These are phyloP conservation scores for Globisporangium alternatum DNA, from an alignment of 352 stramenopile species.

Conservation along the genomic window DNA sequence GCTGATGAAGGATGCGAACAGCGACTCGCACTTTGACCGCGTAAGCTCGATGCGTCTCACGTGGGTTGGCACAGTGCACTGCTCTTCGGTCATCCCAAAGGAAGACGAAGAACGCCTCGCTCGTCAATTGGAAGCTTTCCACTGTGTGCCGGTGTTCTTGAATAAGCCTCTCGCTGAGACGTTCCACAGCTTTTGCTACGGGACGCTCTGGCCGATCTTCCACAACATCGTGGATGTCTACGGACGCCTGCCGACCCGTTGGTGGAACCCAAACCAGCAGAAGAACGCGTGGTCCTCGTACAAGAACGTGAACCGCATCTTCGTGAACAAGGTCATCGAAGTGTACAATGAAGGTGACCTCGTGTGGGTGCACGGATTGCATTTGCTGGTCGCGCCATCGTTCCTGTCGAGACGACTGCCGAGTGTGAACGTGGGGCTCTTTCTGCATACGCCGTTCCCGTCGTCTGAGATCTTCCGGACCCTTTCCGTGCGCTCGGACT, in stretches of 20 bases:
- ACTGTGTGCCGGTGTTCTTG: constrained; percentile 97
- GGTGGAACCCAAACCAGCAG: constrained; percentile 82
- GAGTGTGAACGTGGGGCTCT: constrained; percentile 95
- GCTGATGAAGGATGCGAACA: constrained; percentile 66
- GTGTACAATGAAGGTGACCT: constrained; percentile 91
- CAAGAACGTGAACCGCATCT: constrained; percentile 97
- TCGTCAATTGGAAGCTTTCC: constrained; percentile 85
- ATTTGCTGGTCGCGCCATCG: constrained; percentile 97
- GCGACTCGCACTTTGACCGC: constrained; percentile 58
- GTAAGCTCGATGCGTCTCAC: constrained; percentile 81
- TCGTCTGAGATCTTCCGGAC: constrained; percentile 99
- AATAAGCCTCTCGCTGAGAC: constrained; percentile 78
- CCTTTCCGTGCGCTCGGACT: constrained; percentile 94
- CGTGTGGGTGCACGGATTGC: constrained; percentile 98
- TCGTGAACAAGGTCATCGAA: constrained; percentile 92
- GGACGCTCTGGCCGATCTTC: constrained; percentile 96
- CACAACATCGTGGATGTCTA: constrained; percentile 99
- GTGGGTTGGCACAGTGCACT: constrained; percentile 83
- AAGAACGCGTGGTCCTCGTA: constrained; percentile 92
- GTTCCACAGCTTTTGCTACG: constrained; percentile 96
- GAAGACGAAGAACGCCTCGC: constrained; percentile 78
- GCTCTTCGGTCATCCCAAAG: constrained; percentile 68
- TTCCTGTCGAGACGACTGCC: constrained; percentile 93
- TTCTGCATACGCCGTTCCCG: constrained; percentile 99
- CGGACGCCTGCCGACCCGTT: constrained; percentile 67